Evolutionary conservation across 129 eudicot genomes (phyloP).

Genomic region (Solidago caesia): DNA sequence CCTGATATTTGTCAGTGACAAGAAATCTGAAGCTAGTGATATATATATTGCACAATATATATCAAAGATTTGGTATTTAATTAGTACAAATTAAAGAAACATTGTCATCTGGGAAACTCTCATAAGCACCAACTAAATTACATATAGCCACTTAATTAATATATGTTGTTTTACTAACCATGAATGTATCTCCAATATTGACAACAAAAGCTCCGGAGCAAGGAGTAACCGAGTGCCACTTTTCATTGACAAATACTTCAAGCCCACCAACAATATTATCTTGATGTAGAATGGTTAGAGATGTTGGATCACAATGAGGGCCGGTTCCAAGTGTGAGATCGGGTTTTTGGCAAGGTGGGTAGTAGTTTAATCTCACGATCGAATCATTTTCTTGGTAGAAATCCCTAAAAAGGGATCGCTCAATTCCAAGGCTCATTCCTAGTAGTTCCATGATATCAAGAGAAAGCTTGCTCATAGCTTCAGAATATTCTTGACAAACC

Average conservation of each 20-base stretch:
- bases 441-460: slow-evolving; percentile 72
- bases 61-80: background rate
- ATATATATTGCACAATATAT: background rate
- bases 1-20: slow-evolving; percentile 17
- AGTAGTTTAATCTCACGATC: slow-evolving; percentile 79
- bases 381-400: slow-evolving; percentile 75
- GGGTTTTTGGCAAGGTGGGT: slow-evolving; percentile 77
- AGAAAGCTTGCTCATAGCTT: slow-evolving; percentile 71
- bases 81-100: no score
- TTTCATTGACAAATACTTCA: slow-evolving; percentile 61
- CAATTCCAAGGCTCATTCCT: slow-evolving; percentile 78
- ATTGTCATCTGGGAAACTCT: no score
- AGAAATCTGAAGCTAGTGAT: slow-evolving; percentile 4
- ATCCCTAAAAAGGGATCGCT: slow-evolving; percentile 48
- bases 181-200: slow-evolving; percentile 92
- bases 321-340: slow-evolving; percentile 87
- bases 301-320: slow-evolving; percentile 94
- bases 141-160: background rate
- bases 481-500: slow-evolving; percentile 68
- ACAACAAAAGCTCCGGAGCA: slow-evolving; percentile 72
- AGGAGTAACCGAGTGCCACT: slow-evolving; percentile 82
- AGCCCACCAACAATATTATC: slow-evolving; percentile 86
- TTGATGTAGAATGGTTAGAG: slow-evolving; percentile 86
- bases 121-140: background rate
- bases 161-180: slow-evolving; percentile 48